These are phyloP conservation scores for Aspergillus panamensis DNA, from an alignment of 495 filamentous ascomycete species.

Conservation along the genomic window DNA sequence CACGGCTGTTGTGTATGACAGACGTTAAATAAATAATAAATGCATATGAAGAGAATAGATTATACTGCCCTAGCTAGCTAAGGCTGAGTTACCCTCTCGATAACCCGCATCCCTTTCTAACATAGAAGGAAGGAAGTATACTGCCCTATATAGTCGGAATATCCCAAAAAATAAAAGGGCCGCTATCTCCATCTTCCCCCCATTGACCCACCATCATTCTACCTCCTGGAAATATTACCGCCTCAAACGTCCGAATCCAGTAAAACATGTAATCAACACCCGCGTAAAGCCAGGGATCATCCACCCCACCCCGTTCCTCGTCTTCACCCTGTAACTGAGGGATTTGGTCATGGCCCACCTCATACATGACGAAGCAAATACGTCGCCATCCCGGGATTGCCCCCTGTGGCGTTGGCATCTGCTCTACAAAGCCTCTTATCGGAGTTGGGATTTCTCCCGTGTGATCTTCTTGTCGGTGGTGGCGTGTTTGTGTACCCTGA, in stretches of 20 bases:
- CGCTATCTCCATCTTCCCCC: constrained; percentile 28
- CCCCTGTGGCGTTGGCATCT: constrained; percentile 23
- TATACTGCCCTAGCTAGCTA: no score
- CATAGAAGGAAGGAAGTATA: neutral
- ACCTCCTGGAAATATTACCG: constrained; percentile 47
- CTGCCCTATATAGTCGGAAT: neutral
- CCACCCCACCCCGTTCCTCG: constrained; percentile 14
- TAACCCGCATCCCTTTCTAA: neutral
- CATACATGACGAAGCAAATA: constrained; percentile 40
- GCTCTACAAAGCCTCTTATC: constrained; percentile 34
- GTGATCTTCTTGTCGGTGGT: neutral
- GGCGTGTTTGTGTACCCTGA: constrained; percentile 22
- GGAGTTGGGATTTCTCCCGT: constrained; percentile 13
- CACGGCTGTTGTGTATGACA: no score
- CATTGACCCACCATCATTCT: constrained; percentile 49
- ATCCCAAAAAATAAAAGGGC: constrained; percentile 57
- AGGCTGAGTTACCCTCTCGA: no score
- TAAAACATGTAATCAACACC: constrained; percentile 15
- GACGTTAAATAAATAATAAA: no score
- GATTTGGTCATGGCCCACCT: neutral
- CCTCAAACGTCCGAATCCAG: constrained; percentile 45
- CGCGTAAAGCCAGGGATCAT: constrained; percentile 21
- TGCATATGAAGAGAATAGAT: no score
- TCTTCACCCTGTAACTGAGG: neutral
- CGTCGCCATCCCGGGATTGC: constrained; percentile 40